A percentile compares a stretch with the other conserved stretches of the same genome.
These are phyloP conservation scores for Saururus chinensis DNA, from an alignment of 164 flowering plant species.

Conservation along the genomic window DNA sequence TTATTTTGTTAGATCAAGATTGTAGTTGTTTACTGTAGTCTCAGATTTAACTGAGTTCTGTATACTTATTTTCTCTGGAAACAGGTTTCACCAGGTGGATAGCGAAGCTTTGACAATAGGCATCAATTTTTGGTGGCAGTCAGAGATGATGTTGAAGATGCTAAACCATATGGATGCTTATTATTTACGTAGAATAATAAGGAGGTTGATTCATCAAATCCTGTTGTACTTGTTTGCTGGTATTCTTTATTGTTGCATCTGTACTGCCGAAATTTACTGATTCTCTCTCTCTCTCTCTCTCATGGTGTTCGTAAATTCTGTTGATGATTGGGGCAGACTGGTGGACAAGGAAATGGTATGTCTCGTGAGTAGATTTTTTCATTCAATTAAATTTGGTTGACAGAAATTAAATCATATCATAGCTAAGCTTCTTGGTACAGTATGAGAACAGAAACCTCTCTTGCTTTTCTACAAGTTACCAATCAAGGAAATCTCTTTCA, in stretches of 20 bases:
- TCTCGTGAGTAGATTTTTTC: constrained; percentile 2
- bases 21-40: no score
- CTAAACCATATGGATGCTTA: constrained; percentile 91
- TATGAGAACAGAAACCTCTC: no score
- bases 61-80: constrained; percentile 1
- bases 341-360: constrained; percentile 80
- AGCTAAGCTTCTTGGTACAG: no score
- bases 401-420: no score
- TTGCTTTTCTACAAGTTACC: no score
- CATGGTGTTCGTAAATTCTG: constrained; percentile 10
- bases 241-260: neutral
- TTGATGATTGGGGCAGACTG: constrained; percentile 37
- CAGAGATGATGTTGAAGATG: constrained; percentile 56
- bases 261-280: constrained; percentile 8
- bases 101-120: constrained; percentile 80
- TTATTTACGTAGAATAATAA: constrained; percentile 70
- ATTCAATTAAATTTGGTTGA: neutral
- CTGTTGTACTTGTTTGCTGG: neutral
- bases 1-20: no score
- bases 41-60: neutral
- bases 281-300: constrained; percentile 16
- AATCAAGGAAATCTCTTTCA: no score
- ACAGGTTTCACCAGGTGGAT: constrained; percentile 95
- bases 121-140: constrained; percentile 95
- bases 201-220: constrained; percentile 35